Percentiles rank a stretch among this genome's conserved stretches.
These are phyloP conservation scores for Bruguiera hainesii DNA, from an alignment of 441 rosid genomes.

Conservation along the genomic window DNA sequence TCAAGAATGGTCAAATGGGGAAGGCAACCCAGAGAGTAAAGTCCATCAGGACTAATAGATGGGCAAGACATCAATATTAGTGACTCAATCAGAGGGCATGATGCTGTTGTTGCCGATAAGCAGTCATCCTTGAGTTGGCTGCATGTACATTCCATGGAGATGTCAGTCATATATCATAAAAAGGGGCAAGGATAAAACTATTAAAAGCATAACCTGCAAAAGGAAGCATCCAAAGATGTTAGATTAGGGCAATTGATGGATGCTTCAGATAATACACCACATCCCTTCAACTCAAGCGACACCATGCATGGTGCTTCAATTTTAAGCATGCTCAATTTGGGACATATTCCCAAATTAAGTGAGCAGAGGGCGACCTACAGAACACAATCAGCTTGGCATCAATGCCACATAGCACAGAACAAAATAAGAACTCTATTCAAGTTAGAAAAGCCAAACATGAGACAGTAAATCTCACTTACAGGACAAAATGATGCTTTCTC, in stretches of 20 bases:
- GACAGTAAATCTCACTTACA: constrained; percentile 45
- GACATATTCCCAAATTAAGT: constrained; percentile 92
- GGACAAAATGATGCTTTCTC: constrained; percentile 85
- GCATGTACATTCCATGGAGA: constrained; percentile 26
- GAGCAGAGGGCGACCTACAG: constrained; percentile 79
- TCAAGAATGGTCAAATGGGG: constrained; percentile 63
- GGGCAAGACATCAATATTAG: constrained; percentile 92
- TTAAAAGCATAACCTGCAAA: constrained; percentile 61
- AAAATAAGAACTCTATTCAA: background rate
- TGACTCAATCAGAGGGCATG: constrained; percentile 83
- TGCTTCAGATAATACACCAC: constrained; percentile 91
- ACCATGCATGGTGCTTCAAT: constrained; percentile 84
- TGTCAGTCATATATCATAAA: constrained; percentile 15
- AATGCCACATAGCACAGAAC: background rate
- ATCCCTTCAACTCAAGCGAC: constrained; percentile 91
- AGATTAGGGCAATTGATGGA: constrained; percentile 78
- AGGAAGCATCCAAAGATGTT: constrained; percentile 93
- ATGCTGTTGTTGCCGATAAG: constrained; percentile 72
- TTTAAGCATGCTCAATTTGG: constrained; percentile 66
- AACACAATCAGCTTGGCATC: constrained; percentile 6
- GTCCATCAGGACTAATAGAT: constrained; percentile 78
- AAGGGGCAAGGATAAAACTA: constrained; percentile 16
- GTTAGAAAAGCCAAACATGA: background rate
- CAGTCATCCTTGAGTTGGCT: constrained; percentile 90
- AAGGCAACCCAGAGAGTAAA: constrained; percentile 63